Percentiles rank a stretch among this genome's conserved stretches.
phyloP scores from a whole-genome alignment of 495 filamentous ascomycete species.

The Xylaria intraflava region DNA sequence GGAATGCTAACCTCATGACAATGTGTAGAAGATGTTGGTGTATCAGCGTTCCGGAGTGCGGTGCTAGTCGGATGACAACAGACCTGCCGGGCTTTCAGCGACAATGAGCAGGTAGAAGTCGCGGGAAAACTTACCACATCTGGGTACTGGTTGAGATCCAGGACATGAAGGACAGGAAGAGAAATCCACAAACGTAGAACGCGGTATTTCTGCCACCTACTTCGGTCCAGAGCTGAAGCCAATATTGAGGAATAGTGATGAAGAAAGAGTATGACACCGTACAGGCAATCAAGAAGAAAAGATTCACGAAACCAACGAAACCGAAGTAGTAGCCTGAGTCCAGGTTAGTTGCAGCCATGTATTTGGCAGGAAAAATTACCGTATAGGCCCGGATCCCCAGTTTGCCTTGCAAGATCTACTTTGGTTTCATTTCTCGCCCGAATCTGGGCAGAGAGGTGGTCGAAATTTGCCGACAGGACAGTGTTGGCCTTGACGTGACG shows the following conservation, averaged over 20 bases:
- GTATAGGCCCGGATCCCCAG: conserved; percentile 53
- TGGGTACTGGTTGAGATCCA: conserved; percentile 25
- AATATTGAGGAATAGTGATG: conserved; percentile 32
- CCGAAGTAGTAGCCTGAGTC: conserved; percentile 48
- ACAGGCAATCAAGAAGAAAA: conserved; percentile 34
- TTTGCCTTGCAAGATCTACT: conserved; percentile 24
- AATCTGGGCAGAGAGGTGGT: background rate
- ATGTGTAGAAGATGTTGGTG: conserved; percentile 13
- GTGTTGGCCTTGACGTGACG: conserved; percentile 1
- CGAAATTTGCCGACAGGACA: background rate
- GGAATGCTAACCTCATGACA: conserved; percentile 7
- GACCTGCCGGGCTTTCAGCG: conserved; percentile 7
- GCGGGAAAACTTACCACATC: conserved; percentile 20
- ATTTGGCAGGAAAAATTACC: conserved; percentile 8
- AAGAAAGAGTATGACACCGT: conserved; percentile 30
- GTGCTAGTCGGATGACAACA: conserved; percentile 11
- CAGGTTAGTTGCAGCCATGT: background rate
- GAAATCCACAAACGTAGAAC: conserved; percentile 27
- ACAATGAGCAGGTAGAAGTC: background rate
- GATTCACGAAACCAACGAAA: conserved; percentile 43
- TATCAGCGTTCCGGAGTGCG: conserved; percentile 14
- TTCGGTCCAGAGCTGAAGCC: conserved; percentile 37
- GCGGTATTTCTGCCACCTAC: conserved; percentile 1
- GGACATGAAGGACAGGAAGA: conserved; percentile 22
- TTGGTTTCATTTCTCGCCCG: conserved; percentile 13